These are phyloP conservation scores for Aspergillus aculeatinus DNA, from an alignment of 2,329 filamentous ascomycete species.

Conservation along the genomic window DNA sequence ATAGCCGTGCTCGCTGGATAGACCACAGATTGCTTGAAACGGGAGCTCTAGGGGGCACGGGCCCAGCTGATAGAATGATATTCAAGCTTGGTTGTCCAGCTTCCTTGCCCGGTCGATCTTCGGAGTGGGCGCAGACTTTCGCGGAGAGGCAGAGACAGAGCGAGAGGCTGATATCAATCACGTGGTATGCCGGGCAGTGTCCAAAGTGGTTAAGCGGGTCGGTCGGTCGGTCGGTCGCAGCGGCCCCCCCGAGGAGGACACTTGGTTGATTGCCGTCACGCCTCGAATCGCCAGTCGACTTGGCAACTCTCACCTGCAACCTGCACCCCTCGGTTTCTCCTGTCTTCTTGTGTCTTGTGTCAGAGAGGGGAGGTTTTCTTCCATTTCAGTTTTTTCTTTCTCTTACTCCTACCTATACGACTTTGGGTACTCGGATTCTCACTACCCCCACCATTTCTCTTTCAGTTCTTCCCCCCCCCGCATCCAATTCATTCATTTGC, in stretches of 20 bases:
- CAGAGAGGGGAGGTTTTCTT: slow-evolving; percentile 30
- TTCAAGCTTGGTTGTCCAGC: slow-evolving; percentile 6
- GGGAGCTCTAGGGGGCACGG: not conserved
- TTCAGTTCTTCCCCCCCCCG: slow-evolving; percentile 10
- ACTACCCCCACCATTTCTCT: slow-evolving; percentile 7
- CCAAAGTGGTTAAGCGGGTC: slow-evolving; percentile 32
- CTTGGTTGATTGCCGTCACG: slow-evolving; percentile 36
- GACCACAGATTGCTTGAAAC: not conserved
- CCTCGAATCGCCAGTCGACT: slow-evolving; percentile 25
- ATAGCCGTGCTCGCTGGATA: not conserved
- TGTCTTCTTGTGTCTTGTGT: slow-evolving; percentile 17
- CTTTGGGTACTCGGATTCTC: not conserved
- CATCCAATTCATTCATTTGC: slow-evolving; percentile 19
- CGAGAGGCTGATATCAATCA: slow-evolving; percentile 36
- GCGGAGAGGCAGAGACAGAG: not conserved
- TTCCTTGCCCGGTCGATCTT: not conserved
- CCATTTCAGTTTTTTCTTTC: slow-evolving; percentile 11
- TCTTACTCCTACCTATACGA: slow-evolving; percentile 5
- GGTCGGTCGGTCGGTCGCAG: not conserved
- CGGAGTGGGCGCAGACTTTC: slow-evolving; percentile 7
- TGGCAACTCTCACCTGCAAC: slow-evolving; percentile 10
- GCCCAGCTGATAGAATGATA: not conserved
- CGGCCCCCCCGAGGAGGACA: slow-evolving; percentile 37
- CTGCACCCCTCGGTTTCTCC: slow-evolving; percentile 27
- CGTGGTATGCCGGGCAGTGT: slow-evolving; percentile 23